Base-by-base conservation (phyloP, 2,329 filamentous ascomycete species). In the Rutstroemia sp. region DNA sequence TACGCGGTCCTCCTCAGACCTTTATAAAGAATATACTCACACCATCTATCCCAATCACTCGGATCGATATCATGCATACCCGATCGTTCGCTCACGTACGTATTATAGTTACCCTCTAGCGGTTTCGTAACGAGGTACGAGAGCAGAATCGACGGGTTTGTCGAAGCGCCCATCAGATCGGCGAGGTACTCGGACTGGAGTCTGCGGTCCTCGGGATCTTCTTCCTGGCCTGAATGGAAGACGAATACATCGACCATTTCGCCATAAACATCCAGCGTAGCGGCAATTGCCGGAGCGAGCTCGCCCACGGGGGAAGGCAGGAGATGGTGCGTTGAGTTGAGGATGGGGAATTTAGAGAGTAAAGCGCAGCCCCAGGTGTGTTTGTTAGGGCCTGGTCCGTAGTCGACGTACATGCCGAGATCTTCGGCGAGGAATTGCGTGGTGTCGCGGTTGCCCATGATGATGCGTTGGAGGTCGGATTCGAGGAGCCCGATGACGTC, bases 11-110 rank as follows among this genome's bases (percentile, higher is more conserved):
- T 81, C 72, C 85, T 86, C 60, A 99, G 74, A 12, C 85, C 85
- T 77, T 96, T 96, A 79, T 90, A 99, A 25, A 99, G 76, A 63
- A 99, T 96, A 72, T 99, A 99, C 76, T 99, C 92, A 76, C 94
- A 99, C 94, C 94, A 99, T 55, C 94, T 79, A 71, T 99, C 94
- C 91, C 91, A 96, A 71, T 99, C 94, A 3, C 79, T 85, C 0
- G 86, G 82, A 68, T 99, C 94, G 50, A 99, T 94, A 68, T 99
- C 94, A 67, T 89, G 85, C 94, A 99, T 99, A 9, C 91, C 90
- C 58, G 88, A 95, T 57, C 77, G 76, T 53, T 90, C 80, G 56
- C 90, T 90, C 23, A 97, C 94, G 66, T 95, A 97, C 0, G 86
- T 96, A 71, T 97, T 92, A 76, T 99, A 99, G 70, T 99, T 99